These are phyloP conservation scores for Aureobasidium pullulans DNA, from an alignment of 2,329 filamentous ascomycete species.

Conservation along the genomic window DNA sequence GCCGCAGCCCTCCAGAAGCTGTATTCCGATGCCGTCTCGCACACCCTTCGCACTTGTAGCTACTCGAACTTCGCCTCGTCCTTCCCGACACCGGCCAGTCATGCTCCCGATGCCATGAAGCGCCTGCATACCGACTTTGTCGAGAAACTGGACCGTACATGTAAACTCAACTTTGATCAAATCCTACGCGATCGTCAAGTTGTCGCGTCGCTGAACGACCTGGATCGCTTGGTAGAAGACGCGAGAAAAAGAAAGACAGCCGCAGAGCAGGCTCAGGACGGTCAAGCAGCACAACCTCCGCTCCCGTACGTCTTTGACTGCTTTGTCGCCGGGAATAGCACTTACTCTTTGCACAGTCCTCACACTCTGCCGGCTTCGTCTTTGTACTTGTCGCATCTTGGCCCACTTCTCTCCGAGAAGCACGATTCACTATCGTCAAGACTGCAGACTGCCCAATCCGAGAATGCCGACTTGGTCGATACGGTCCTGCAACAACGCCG, in stretches of 20 bases:
- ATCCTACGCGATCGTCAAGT: constrained; percentile 51
- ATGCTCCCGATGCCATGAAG: constrained; percentile 50
- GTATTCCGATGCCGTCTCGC: constrained; percentile 51
- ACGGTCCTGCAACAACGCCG: constrained; percentile 46
- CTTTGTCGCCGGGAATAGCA: constrained; percentile 4
- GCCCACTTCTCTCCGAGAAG: constrained; percentile 47
- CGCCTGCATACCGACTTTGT: constrained; percentile 50
- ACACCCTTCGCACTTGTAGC: constrained; percentile 54
- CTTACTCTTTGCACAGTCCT: constrained; percentile 33
- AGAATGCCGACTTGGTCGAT: constrained; percentile 46
- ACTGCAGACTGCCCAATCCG: constrained; percentile 41
- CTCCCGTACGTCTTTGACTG: constrained; percentile 11
- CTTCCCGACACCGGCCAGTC: constrained; percentile 54
- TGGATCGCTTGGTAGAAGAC: constrained; percentile 54
- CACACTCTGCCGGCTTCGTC: constrained; percentile 52
- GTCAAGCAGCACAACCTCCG: constrained; percentile 19
- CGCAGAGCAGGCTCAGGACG: constrained; percentile 30
- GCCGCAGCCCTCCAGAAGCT: constrained; percentile 53
- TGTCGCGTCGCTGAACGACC: constrained; percentile 50
- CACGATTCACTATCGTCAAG: constrained; percentile 42
- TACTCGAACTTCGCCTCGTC: constrained; percentile 56
- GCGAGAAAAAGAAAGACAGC: constrained; percentile 46
- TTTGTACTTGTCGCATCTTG: constrained; percentile 52
- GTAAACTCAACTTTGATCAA: constrained; percentile 53
- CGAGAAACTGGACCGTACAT: constrained; percentile 50